Evolutionary conservation across 495 filamentous ascomycete genomes (phyloP).

Genomic region (Collariella sp.): DNA sequence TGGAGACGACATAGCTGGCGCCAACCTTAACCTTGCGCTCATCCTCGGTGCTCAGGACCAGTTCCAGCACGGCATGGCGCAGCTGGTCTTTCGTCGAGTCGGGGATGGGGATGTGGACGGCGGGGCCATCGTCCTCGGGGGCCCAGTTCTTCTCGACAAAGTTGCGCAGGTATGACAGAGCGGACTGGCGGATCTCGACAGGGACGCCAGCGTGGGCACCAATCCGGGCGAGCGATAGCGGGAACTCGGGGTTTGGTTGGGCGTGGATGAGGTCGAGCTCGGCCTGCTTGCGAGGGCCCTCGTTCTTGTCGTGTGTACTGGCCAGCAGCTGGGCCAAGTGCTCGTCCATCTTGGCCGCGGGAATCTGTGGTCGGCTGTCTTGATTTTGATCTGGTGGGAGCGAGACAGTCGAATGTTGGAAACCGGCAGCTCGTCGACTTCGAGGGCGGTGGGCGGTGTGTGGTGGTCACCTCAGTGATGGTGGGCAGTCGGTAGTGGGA

Average conservation of each 20-base stretch:
- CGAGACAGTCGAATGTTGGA: background rate
- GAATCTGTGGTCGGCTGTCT: background rate
- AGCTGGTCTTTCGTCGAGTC: conserved; percentile 67
- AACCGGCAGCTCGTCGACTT: background rate
- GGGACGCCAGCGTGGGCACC: conserved; percentile 62
- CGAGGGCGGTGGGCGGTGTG: too few species aligned
- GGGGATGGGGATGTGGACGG: conserved; percentile 55
- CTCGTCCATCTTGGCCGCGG: conserved; percentile 59
- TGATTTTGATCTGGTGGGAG: background rate
- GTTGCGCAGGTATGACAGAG: conserved; percentile 67
- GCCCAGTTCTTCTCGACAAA: conserved; percentile 76
- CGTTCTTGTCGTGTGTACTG: conserved; percentile 63
- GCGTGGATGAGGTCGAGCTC: conserved; percentile 66
- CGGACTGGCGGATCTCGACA: conserved; percentile 68
- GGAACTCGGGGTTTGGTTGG: conserved; percentile 57
- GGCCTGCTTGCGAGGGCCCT: conserved; percentile 66
- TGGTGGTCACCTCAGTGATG: too few species aligned
- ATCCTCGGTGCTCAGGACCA: conserved; percentile 65
- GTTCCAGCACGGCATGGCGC: conserved; percentile 56
- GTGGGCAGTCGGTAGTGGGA: too few species aligned
- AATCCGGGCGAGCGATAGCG: conserved; percentile 68
- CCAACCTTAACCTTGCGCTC: conserved; percentile 79
- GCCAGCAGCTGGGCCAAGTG: conserved; percentile 70
- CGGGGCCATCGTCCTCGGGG: conserved; percentile 47
- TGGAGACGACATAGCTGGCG: conserved; percentile 87